Evolutionary conservation across 306 rosid genomes (phyloP), one percentile per base, ranked within the genome.

Genomic region (Quercus ilex): DNA sequence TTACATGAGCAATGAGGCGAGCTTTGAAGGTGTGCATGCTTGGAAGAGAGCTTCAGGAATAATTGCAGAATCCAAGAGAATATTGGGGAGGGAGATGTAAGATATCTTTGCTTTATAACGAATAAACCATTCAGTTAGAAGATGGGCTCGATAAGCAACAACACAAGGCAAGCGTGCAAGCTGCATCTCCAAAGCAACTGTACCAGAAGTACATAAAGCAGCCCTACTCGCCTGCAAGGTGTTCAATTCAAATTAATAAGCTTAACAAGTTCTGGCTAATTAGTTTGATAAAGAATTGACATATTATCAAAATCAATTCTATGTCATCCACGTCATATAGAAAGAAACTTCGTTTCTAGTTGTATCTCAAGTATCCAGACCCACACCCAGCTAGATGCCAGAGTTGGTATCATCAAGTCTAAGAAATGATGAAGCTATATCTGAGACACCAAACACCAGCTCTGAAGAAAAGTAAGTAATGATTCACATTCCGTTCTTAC

Each of bases 181-280:
- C 85, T 94, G 97, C 86, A 91, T 74, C 91, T 91, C 98, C 59
- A 87, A 83, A 71, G 92, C 91, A 59, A 86, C 96, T 13, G 99
- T 92, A 72, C 99, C 99, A 14, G 98, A 95, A 77, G 99, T 80
- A 80, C 99, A 95, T 74, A 95, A 83, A 0, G 97, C 97, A 70
- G 88, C 96, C 74, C 64, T 91, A 78, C 99, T 91, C 8, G 96
- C 99, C 98, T 92, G 92, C 76, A 83, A 87, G 14, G 64, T 60
- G 56, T 65, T 67, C 49, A 52, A 33, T 53, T 87, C 73, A 65
- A 73, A 23, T 83, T 64, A 83, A 55, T 21, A 10, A 77, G 73
- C 51, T 19, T 18, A 19, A 28, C 14, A 31, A 31, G 71, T 30
- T 63, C 30, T 65, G 23, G 13, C 46, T 17, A 15, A 31, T 13